Evolutionary conservation across 768 basidiomycete species (phyloP), one percentile per base, ranked within the genome.

Genomic region (Auricularia sp.): DNA sequence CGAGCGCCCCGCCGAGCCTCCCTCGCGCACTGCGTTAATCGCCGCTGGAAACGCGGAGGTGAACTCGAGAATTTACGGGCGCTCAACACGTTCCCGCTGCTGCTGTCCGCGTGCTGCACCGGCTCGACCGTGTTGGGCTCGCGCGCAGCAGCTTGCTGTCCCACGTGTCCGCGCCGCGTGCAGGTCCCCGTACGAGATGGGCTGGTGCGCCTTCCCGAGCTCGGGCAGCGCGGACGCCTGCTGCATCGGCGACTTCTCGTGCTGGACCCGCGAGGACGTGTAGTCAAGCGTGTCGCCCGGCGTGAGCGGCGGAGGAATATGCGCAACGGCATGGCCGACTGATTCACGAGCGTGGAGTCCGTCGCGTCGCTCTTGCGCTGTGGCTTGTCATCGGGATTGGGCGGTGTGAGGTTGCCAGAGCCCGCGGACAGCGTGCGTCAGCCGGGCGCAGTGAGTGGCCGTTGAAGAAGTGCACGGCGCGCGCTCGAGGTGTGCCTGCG

Each of bases 401-500:
- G 29, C 21, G 10, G 23, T 4, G 29, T 16, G 14, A 59, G 56
- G 11, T 18, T 18, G 23, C 23, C 23, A 23, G 23, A 23, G 23
- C 23, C 33, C 83, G 78, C 34, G 86, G 86, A 77, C 90, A 93
- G 35, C 86, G 79, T 8, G 82, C 77, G 70, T 97, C 92, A 66
- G 77, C 73, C 0, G 87, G 80, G 23, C 93, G 85, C 35, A 98
- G 73, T 0, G 83, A 78, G 58, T 77, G 74, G 11, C 90, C 91
- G 72, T 92, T 88, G 75, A 91, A 93, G 59, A 78, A 81, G 2
- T 72, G 70, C 64, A 95, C 90, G 3, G 23, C 23, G 92, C 93
- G 3, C 76, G 76, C 8, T 82, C 77, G 23, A 98, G 76, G 65
- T 86, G 78, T 3, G 71, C 75, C 69, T 88, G 83, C 0, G 80